Conservation (phyloP, 192 early-diverging fungal genomes). For the Chytriomyces hyalinus region DNA sequence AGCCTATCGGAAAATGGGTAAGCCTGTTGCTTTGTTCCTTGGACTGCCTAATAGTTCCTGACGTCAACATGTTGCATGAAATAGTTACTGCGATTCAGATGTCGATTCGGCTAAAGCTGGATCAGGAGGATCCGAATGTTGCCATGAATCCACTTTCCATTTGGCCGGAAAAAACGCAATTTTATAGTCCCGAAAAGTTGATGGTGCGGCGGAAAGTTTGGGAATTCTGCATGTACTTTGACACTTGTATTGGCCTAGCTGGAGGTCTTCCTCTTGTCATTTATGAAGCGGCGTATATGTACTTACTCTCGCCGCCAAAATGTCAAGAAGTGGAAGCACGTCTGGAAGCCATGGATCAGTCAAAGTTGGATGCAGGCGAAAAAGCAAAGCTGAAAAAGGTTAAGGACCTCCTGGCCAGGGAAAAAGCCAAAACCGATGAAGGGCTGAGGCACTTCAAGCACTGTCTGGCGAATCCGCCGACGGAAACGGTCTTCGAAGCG, state of each 20-base stretch:
- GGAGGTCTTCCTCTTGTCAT: conserved; percentile 26
- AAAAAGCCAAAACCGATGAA: conserved; percentile 2
- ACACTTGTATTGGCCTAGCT: conserved; percentile 25
- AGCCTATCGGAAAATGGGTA: conserved; percentile 31
- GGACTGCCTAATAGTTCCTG: too few species aligned
- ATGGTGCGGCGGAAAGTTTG: conserved; percentile 25
- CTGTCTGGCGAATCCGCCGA: conserved; percentile 18
- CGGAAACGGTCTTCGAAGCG: conserved; percentile 13
- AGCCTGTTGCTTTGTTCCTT: neutral
- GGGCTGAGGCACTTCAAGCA: neutral
- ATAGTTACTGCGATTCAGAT: conserved; percentile 28
- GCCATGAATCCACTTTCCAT: conserved; percentile 33
- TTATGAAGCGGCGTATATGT: conserved; percentile 22
- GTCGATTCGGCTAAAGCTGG: conserved; percentile 28
- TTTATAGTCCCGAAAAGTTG: conserved; percentile 6
- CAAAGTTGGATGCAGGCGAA: neutral
- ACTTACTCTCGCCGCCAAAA: conserved; percentile 15
- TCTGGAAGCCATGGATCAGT: neutral
- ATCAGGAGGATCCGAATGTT: conserved; percentile 29
- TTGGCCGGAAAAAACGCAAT: conserved; percentile 22
- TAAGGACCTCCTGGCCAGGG: conserved; percentile 1
- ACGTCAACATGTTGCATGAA: too few species aligned
- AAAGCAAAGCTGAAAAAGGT: neutral
- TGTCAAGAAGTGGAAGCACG: neutral
- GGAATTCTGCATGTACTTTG: conserved; percentile 32